Evolutionary conservation across 108 stramenopile genomes (phyloP), one percentile per base, ranked within the genome.

Genomic region (Thalassiosira profunda): DNA sequence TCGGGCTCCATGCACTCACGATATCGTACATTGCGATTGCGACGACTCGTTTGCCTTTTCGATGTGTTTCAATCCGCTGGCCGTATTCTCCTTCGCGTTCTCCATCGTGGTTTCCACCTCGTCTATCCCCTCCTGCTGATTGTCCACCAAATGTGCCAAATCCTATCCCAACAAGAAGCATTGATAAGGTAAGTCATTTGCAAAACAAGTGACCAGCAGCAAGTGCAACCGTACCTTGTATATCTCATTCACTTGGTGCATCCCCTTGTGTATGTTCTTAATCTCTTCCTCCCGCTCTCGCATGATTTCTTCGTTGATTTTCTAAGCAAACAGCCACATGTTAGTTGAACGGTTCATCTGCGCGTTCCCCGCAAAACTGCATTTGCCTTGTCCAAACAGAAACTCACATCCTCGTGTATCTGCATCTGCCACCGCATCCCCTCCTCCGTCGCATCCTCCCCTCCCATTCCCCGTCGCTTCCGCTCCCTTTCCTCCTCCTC

Each of bases 211-310:
- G 10, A 24, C 15, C 15, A 18, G 8, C 40, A 47, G 7, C 35
- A n/a, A 58, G 1, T 45, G 7, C 5, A 5, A 1, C 17, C 64
- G 30, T 20, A 79, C 74, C 73, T 90, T 90, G 89, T 93, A 96
- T 36, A 96, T 96, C 72, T 96, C 90, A 79, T 96, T 96, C 41
- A 96, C 95, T 35, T 82, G 82, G 70, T 92, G 88, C 90, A 96
- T 93, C 15, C 87, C 85, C 57, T 86, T 78, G 63, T 96, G 91
- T 60, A 96, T 96, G 28, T 84, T 86, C 24, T 86, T 75, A 55
- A 96, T 90, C 76, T 96, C 95, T 59, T 90, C 85, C 64, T 96
- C 95, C 4, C 95, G 80, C 66, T 96, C 95, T 7, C 90, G 72
- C 86, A 96, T 88, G 46, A 93, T 88, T 73, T 91, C 86, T 75